These are phyloP conservation scores for Candida sanyiensis DNA, from an alignment of 805 yeast genomes.

Conservation along the genomic window DNA sequence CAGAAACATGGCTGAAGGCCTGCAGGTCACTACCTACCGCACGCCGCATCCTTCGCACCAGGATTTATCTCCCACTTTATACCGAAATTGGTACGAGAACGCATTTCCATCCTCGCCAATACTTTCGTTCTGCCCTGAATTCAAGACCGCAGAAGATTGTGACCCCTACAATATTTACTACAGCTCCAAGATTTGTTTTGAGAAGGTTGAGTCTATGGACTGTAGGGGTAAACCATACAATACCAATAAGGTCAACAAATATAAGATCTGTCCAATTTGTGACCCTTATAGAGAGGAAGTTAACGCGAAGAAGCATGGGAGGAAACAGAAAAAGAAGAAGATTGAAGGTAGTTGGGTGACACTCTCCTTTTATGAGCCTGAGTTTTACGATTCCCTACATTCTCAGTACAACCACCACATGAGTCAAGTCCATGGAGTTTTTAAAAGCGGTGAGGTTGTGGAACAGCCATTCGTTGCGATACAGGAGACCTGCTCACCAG, in stretches of 20 bases:
- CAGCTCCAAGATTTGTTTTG: constrained; percentile 11
- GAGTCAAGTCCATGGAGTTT: constrained; percentile 15
- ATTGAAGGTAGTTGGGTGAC: constrained; percentile 4
- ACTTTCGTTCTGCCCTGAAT: constrained; percentile 1
- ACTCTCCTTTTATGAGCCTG: constrained; percentile 7
- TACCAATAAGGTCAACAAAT: constrained; percentile 12
- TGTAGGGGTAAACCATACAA: constrained; percentile 7
- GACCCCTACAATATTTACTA: constrained; percentile 6
- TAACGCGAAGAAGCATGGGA: background rate
- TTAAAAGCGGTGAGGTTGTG: constrained; percentile 1
- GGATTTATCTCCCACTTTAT: too few relatives aligned
- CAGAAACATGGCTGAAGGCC: too few relatives aligned
- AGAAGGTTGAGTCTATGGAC: constrained; percentile 6
- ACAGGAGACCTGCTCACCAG: background rate
- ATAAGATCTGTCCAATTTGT: constrained; percentile 15
- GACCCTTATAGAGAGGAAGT: constrained; percentile 12
- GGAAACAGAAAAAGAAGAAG: background rate
- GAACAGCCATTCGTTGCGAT: constrained; percentile 3
- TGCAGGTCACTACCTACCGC: too few relatives aligned
- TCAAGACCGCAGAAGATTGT: constrained; percentile 13
- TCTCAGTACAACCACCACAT: constrained; percentile 14
- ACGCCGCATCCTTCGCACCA: too few relatives aligned
- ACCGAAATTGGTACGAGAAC: background rate
- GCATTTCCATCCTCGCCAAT: constrained; percentile 4
- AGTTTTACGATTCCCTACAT: constrained; percentile 14